Conservation (phyloP, 2,329 filamentous ascomycete genomes). For the Macrophomina phaseolina region DNA sequence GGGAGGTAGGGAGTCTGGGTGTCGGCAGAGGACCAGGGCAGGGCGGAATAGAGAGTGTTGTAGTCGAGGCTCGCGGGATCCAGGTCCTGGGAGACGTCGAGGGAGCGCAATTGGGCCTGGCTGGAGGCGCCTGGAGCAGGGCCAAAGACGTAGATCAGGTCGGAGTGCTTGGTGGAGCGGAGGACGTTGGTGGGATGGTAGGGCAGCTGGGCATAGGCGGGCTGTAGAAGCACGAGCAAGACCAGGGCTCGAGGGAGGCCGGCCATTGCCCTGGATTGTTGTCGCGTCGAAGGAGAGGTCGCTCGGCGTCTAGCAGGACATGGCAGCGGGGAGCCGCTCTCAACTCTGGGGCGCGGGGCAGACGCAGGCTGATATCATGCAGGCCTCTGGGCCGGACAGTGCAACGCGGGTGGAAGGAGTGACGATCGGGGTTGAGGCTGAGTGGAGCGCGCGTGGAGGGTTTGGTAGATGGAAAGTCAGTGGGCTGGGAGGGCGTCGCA, state of each 20-base stretch:
- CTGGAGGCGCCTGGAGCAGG: constrained; percentile 53
- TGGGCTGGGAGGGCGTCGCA: constrained; percentile 17
- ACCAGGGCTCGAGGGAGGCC: constrained; percentile 13
- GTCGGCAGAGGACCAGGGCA: constrained; percentile 67
- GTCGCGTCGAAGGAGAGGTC: not conserved
- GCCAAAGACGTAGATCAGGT: constrained; percentile 73
- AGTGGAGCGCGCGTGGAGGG: not conserved
- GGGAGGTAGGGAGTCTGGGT: constrained; percentile 68
- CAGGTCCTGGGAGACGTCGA: constrained; percentile 69
- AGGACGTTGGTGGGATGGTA: constrained; percentile 81
- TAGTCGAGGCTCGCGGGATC: constrained; percentile 50
- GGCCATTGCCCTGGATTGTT: constrained; percentile 18
- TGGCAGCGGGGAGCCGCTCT: constrained; percentile 10
- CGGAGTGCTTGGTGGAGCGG: constrained; percentile 56
- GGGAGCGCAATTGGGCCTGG: constrained; percentile 62
- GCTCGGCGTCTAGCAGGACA: constrained; percentile 22
- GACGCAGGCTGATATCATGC: constrained; percentile 19
- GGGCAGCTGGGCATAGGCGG: constrained; percentile 59
- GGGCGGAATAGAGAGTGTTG: constrained; percentile 58
- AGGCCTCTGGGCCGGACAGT: not conserved
- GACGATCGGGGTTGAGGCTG: constrained; percentile 3
- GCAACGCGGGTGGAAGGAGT: not conserved
- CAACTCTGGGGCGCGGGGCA: not conserved
- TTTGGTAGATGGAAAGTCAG: constrained; percentile 15
- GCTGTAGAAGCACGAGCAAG: not conserved